phyloP scores from a whole-genome alignment of 768 basidiomycete species.

The Sarcomyxa edulis region DNA sequence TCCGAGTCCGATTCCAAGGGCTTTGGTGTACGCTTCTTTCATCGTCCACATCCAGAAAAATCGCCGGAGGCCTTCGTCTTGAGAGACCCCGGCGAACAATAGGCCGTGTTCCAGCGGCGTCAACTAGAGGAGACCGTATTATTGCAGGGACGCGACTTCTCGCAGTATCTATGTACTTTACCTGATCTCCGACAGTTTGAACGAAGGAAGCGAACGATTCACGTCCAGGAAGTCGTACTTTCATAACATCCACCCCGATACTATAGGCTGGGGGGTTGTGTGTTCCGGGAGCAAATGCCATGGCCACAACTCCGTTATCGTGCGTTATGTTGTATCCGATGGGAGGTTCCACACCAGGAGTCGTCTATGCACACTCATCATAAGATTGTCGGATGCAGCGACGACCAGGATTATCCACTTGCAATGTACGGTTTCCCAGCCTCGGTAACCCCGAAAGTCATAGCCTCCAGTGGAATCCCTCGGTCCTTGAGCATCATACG shows the following conservation, averaged over 20 bases:
- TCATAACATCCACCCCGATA: slow-evolving; percentile 82
- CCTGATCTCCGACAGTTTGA: slow-evolving; percentile 61
- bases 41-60: slow-evolving; percentile 88
- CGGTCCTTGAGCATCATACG: slow-evolving; percentile 56
- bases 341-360: slow-evolving; percentile 39
- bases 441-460: slow-evolving; percentile 52
- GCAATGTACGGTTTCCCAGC: slow-evolving; percentile 77
- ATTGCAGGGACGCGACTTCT: slow-evolving; percentile 6
- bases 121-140: slow-evolving; percentile 24
- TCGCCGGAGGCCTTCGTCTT: slow-evolving; percentile 46
- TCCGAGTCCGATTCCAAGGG: slow-evolving; percentile 75
- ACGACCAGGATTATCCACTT: slow-evolving; percentile 20
- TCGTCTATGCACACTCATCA: slow-evolving; percentile 28
- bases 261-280: slow-evolving; percentile 48
- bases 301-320: slow-evolving; percentile 67
- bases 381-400: background rate
- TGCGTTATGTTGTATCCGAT: slow-evolving; percentile 81
- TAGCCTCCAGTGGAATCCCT: slow-evolving; percentile 40
- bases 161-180: slow-evolving; percentile 22
- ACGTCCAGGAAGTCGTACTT: slow-evolving; percentile 55
- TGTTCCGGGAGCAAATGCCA: slow-evolving; percentile 50
- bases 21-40: slow-evolving; percentile 91
- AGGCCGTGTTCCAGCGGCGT: slow-evolving; percentile 35
- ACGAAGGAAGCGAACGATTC: slow-evolving; percentile 58
- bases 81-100: slow-evolving; percentile 33